phyloP scores from a whole-genome alignment of 495 filamentous ascomycete genomes.

The Lepidopterella palustris region DNA sequence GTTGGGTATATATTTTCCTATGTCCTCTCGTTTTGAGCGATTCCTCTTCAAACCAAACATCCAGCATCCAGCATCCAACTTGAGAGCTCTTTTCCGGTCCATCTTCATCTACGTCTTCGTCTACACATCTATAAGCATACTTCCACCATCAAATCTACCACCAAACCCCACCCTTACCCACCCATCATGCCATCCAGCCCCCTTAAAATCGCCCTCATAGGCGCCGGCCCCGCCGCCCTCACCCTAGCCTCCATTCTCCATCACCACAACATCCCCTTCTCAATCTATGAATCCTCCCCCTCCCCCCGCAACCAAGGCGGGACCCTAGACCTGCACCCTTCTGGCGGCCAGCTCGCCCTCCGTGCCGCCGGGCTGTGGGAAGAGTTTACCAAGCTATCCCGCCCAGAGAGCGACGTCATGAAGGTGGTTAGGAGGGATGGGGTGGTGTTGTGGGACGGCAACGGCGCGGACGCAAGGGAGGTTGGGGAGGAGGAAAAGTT shows the following conservation, averaged over 20 bases:
- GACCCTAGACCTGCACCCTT: slow-evolving; percentile 50
- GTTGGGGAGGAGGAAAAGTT: neutral
- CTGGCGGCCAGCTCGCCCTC: slow-evolving; percentile 48
- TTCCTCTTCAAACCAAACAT: no score
- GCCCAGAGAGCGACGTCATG: slow-evolving; percentile 38
- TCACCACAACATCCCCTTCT: slow-evolving; percentile 5
- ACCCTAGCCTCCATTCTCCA: slow-evolving; percentile 50
- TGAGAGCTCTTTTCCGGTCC: no score
- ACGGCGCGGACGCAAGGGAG: neutral
- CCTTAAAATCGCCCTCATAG: slow-evolving; percentile 12
- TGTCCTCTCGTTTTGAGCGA: no score
- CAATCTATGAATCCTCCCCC: slow-evolving; percentile 47
- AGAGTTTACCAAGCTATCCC: slow-evolving; percentile 40
- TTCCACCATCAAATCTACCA: no score
- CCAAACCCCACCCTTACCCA: no score
- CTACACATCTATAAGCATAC: no score
- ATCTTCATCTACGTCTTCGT: no score
- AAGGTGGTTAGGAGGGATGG: slow-evolving; percentile 11
- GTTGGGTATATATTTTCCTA: no score
- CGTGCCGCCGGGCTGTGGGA: slow-evolving; percentile 44
- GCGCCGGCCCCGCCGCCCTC: slow-evolving; percentile 50
- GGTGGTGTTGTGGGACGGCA: neutral
- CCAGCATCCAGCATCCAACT: no score
- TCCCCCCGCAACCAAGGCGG: slow-evolving; percentile 42
- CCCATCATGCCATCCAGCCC: no score